Evolutionary conservation across 1,284 basidiomycete genomes (phyloP).

Genomic region (Sparassis latifolia): DNA sequence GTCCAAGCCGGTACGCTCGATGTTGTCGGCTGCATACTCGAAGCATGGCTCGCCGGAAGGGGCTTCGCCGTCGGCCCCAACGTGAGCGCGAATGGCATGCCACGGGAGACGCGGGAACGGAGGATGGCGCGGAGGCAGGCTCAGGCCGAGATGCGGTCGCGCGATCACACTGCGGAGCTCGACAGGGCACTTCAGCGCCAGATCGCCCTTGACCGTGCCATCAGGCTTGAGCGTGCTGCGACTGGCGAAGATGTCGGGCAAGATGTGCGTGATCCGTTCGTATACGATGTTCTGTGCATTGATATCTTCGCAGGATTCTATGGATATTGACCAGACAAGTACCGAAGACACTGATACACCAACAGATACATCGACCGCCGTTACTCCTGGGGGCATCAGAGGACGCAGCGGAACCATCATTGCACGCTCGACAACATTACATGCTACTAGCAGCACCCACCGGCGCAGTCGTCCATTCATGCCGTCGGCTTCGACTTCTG

Average conservation of each 20-base stretch:
- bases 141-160: constrained; percentile 45
- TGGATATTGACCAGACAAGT: constrained; percentile 20
- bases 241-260: constrained; percentile 7
- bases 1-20: constrained; percentile 96
- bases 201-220: constrained; percentile 25
- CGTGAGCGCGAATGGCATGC: constrained; percentile 53
- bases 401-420: constrained; percentile 74
- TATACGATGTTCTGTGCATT: not conserved
- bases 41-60: constrained; percentile 84
- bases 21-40: constrained; percentile 90
- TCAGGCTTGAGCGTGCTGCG: constrained; percentile 9
- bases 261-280: constrained; percentile 15
- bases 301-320: constrained; percentile 13
- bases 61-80: constrained; percentile 74
- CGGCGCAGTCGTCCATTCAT: constrained; percentile 24
- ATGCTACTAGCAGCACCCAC: constrained; percentile 21
- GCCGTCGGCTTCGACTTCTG: constrained; percentile 48
- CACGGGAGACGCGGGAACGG: constrained; percentile 68
- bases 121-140: constrained; percentile 52
- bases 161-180: constrained; percentile 53
- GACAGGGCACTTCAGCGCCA: constrained; percentile 50
- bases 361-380: constrained; percentile 50
- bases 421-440: constrained; percentile 36
- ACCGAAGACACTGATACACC: constrained; percentile 45
- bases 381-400: constrained; percentile 52